Evolutionary conservation across 1,284 basidiomycete genomes (phyloP).

Genomic region (Heterobasidion occidentale): DNA sequence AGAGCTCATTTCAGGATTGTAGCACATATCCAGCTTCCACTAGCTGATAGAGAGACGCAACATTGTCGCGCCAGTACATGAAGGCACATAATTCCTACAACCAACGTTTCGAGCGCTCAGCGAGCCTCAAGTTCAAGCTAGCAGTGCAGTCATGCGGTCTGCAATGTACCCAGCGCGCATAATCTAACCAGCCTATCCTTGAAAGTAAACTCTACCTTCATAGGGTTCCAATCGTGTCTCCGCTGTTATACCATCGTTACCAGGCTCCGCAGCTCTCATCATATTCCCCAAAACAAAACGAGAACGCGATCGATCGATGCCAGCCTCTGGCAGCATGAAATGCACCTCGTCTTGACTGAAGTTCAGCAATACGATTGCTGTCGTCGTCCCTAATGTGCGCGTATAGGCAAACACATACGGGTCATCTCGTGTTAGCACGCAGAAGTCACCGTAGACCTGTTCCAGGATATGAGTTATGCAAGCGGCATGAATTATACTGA

Average conservation of each 20-base stretch:
- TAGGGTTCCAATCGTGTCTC: not conserved
- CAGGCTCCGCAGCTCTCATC: not conserved
- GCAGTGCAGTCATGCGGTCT: too few relatives aligned
- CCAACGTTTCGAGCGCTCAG: too few relatives aligned
- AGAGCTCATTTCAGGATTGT: too few relatives aligned
- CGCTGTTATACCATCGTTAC: not conserved
- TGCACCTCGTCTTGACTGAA: constrained; percentile 30
- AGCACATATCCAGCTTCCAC: too few relatives aligned
- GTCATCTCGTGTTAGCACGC: constrained; percentile 34
- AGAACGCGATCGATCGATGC: not conserved
- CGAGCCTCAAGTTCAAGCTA: too few relatives aligned
- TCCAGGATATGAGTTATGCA: too few relatives aligned
- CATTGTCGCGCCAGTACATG: too few relatives aligned
- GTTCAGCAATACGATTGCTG: constrained; percentile 44
- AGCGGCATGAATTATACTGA: not conserved
- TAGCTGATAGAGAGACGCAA: too few relatives aligned
- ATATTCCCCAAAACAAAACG: not conserved
- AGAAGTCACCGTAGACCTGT: constrained; percentile 53
- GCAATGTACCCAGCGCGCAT: too few relatives aligned
- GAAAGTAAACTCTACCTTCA: not conserved
- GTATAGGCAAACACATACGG: constrained; percentile 50
- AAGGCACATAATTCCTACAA: too few relatives aligned
- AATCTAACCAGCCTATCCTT: too few relatives aligned
- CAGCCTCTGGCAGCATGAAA: constrained; percentile 10
- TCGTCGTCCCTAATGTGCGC: constrained; percentile 29